Evolutionary conservation across 1,284 basidiomycete genomes (phyloP), one percentile per base, ranked within the genome.

Genomic region (Apiotrichum akiyoshidainum): DNA sequence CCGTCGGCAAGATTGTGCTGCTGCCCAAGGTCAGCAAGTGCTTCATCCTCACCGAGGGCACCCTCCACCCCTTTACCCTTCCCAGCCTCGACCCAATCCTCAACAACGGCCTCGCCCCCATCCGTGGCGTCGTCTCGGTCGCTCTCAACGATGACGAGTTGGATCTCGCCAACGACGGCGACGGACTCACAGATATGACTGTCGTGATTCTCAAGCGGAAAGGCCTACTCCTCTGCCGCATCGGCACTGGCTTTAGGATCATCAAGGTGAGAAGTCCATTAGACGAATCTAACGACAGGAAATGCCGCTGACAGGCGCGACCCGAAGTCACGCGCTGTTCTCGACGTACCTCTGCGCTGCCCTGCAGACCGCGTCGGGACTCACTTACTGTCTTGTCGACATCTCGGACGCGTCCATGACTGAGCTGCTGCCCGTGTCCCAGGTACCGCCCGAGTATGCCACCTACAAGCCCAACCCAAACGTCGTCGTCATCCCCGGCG

Each of bases 161-260:
- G 48, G 87, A 90, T 60, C 80, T 89, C 50, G 80, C 79, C 35
- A 80, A 83, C 8, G 75, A 82, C 7, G 70, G 74, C 19, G 74
- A 77, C 14, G 69, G 77, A 5, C n/a, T 51, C 22, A 84, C 86
- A 2, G 82, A 86, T 0, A 83, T 92, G 48, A 88, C 89, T 6
- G 83, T 95, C 59, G 90, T 86, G 62, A 83, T 90, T 3, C 85
- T 93, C 58, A 88, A 90, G 69, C 81, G 88, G 21, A 84, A 73
- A 41, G 80, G 83, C 0, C 84, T 95, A 46, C 82, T 83, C 1
- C 78, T 92, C 64, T 90, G 86, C 67, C 83, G 81, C 33, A 74
- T 89, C 47, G 82, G 85, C 11, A 83, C 87, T 31, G 81, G 83
- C 51, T 75, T 89, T 22, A 75, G 81, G 19, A 84, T 83, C 61